Base-by-base conservation (phyloP, 1,284 basidiomycete species). In the Irpex rosettiformis region DNA sequence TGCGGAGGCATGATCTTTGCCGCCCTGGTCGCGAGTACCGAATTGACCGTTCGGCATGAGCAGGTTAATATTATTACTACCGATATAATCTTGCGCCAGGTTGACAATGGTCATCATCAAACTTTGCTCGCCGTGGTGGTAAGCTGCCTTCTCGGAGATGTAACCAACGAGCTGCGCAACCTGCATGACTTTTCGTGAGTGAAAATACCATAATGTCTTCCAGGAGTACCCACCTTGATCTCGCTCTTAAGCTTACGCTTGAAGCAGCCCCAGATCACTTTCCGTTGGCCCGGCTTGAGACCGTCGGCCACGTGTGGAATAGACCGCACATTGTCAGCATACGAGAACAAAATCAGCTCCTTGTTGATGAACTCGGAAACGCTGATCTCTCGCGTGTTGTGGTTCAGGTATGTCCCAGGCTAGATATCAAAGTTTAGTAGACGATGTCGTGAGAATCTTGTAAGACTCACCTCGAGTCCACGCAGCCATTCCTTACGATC, bases 401-500 rank as follows among this genome's bases (percentile, higher is more conserved):
- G 96, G 72, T 99, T 89, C 28, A 99, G 81, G 74, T 82, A 98
- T 1, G 97, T 99, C 37, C 97, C 97, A 29, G 96, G 95, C 88
- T 95, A 64, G 16, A 8, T 1, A 11, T 40, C 11, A 5, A 30
- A 8, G 56, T 24, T 58, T 52, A 59, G 66, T 27, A 2, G 25
- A 59, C 59, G 28, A 10, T 48, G 28, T 37, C 18, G 11, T n/a
- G 3, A 22, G 40, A 51, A 52, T 43, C n/a, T 30, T 13, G n/a
- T 16, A 68, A 4, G 33, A 67, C 75, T 58, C 62, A 89, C 93
- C 78, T 84, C 94, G 78, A 96, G 97, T 65, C 95, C 89, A 25
- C 96, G 83, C 10, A 99, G 79, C 97, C 97, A 99, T 64, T 99
- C 97, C 73, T 99, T 99, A 53, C 97, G 91, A 21, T 99, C 95